A percentile compares a stretch with the other conserved stretches of the same genome.
Conservation (phyloP, 2,329 filamentous ascomycete genomes). For the Hypomyces perniciosus region DNA sequence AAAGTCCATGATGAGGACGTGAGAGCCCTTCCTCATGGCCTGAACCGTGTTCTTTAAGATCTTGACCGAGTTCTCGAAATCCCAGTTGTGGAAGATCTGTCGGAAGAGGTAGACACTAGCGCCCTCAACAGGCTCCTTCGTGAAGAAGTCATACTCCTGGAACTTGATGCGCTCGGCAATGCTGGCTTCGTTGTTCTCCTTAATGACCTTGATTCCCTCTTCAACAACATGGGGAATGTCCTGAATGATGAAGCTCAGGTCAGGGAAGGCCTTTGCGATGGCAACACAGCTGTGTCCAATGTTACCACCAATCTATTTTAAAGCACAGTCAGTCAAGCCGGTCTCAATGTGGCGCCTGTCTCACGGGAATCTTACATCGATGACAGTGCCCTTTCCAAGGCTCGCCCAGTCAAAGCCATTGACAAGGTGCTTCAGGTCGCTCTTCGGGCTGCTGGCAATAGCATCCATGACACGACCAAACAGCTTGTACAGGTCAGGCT, state of each 20-base stretch:
- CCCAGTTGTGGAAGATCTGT: too few species aligned
- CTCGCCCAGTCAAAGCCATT: constrained; percentile 33
- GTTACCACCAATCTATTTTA: constrained; percentile 25
- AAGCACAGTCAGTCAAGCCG: constrained; percentile 21
- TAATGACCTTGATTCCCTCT: constrained; percentile 7
- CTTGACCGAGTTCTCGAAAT: too few species aligned
- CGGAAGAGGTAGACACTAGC: too few species aligned
- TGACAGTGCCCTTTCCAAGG: constrained; percentile 15
- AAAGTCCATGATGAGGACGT: too few species aligned
- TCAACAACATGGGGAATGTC: constrained; percentile 19
- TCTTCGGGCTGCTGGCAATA: constrained; percentile 24
- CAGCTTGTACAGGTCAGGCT: constrained; percentile 17
- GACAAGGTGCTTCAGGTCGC: constrained; percentile 24
- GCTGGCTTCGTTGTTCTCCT: neutral
- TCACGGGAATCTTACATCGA: constrained; percentile 15
- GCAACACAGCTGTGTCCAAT: constrained; percentile 25
- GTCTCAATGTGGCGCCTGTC: too few species aligned
- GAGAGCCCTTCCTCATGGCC: too few species aligned
- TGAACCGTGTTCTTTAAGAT: too few species aligned
- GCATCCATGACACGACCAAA: constrained; percentile 30
- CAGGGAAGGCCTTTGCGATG: constrained; percentile 24
- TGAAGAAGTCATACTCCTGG: too few species aligned
- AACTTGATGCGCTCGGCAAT: too few species aligned
- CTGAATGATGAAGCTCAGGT: constrained; percentile 27
- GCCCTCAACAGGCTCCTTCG: too few species aligned